Percentiles rank a stretch among this genome's conserved stretches.
These are phyloP conservation scores for Wickerhamiella cacticola DNA, from an alignment of 805 yeast genomes.

Conservation along the genomic window DNA sequence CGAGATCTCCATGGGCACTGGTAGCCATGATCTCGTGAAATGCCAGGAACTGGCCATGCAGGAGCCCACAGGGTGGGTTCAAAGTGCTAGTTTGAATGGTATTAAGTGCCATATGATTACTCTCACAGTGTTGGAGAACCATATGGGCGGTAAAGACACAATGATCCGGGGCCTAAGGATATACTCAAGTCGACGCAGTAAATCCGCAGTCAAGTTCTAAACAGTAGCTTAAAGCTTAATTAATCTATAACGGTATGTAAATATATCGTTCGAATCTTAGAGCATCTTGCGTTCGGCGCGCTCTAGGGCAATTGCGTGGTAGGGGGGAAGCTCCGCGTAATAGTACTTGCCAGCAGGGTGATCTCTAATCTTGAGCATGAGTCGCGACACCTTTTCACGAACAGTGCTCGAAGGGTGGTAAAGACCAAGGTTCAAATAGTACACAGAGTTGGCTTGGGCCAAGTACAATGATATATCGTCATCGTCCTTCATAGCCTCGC, in stretches of 20 bases:
- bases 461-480: constrained; percentile 25
- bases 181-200: constrained; percentile 3
- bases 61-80: constrained; percentile 68
- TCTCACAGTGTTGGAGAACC: constrained; percentile 57
- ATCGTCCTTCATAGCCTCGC: constrained; percentile 21
- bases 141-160: constrained; percentile 92
- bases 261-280: no score
- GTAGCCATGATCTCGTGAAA: constrained; percentile 62
- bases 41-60: constrained; percentile 47
- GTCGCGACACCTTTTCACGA: constrained; percentile 20
- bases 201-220: background rate
- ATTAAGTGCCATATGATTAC: constrained; percentile 57
- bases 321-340: constrained; percentile 17
- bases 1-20: constrained; percentile 58
- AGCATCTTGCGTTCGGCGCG: constrained; percentile 10
- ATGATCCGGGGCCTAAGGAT: constrained; percentile 53
- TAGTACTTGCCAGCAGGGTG: constrained; percentile 25
- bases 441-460: constrained; percentile 22
- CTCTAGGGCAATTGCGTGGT: constrained; percentile 15
- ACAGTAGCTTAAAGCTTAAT: background rate
- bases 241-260: no score
- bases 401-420: constrained; percentile 24
- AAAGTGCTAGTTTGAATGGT: constrained; percentile 47
- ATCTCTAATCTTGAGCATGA: constrained; percentile 22
- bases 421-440: constrained; percentile 25